These are phyloP conservation scores for Gypsophila paniculata DNA, from an alignment of 179 eudicot genomes.

Conservation along the genomic window DNA sequence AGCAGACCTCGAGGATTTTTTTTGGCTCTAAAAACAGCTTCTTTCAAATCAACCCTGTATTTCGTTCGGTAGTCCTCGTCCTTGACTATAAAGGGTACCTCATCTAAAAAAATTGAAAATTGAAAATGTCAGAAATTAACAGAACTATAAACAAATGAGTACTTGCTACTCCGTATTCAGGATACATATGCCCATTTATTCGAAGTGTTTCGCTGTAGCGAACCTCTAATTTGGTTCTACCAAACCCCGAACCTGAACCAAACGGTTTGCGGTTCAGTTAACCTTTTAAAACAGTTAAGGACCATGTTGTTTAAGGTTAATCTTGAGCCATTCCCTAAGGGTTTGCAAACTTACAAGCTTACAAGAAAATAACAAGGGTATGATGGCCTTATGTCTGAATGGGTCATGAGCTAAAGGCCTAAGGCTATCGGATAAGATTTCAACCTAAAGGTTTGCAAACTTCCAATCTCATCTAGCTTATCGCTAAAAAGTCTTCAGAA, in stretches of 20 bases:
- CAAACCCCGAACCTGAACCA: no score
- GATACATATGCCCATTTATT: constrained; percentile 6
- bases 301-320: no score
- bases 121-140: constrained; percentile 3
- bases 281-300: no score
- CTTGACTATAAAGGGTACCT: constrained; percentile 54
- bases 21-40: constrained; percentile 66
- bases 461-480: neutral
- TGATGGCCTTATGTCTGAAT: neutral
- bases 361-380: neutral
- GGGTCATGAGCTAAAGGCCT: neutral
- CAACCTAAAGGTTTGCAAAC: constrained; percentile 3
- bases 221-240: no score
- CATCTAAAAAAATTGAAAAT: constrained; percentile 47
- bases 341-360: neutral
- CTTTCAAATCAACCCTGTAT: constrained; percentile 55
- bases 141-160: neutral
- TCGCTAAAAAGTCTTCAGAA: neutral
- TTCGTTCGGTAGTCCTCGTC: constrained; percentile 58
- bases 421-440: neutral
- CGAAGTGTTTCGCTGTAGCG: no score
- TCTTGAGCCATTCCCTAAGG: no score
- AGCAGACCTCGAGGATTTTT: constrained; percentile 48
- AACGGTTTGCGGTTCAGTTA: no score
- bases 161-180: neutral